A percentile compares a stretch with the other conserved stretches of the same genome.
These are phyloP conservation scores for Candida tetrigidarum DNA, from an alignment of 1,139 yeast species.

Conservation along the genomic window DNA sequence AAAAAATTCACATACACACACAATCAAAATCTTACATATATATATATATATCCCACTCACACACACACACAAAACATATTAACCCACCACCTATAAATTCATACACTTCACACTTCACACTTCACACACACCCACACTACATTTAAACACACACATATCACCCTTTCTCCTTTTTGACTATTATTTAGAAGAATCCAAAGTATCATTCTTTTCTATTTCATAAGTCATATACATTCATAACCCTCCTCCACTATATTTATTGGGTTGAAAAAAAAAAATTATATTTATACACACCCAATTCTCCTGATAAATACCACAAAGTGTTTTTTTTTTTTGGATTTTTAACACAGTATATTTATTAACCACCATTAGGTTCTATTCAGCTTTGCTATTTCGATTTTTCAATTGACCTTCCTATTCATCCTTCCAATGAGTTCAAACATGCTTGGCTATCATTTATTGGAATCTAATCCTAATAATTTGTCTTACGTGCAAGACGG, in stretches of 20 bases:
- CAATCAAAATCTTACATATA: too few species aligned
- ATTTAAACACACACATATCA: neutral
- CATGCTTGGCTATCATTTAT: slow-evolving; percentile 2
- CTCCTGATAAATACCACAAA: neutral
- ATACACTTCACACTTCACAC: neutral
- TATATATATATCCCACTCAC: too few species aligned
- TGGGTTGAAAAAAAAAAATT: neutral
- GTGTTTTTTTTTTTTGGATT: neutral
- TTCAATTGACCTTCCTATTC: neutral
- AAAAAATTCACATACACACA: too few species aligned
- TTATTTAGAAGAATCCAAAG: neutral
- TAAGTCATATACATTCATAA: too few species aligned
- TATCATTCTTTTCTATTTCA: neutral
- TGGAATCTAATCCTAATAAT: neutral
- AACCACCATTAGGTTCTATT: too few species aligned
- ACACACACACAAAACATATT: neutral
- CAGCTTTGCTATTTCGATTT: too few species aligned
- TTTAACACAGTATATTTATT: too few species aligned
- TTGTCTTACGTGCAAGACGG: neutral
- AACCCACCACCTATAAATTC: neutral
- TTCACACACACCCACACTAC: neutral
- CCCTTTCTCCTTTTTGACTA: neutral
- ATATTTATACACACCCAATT: slow-evolving; percentile 1
- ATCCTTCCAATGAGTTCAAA: neutral
- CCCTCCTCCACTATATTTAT: too few species aligned